Evolutionary conservation across 805 yeast species (phyloP), one percentile per base, ranked within the genome.

Genomic region (Kodamaea restingae): DNA sequence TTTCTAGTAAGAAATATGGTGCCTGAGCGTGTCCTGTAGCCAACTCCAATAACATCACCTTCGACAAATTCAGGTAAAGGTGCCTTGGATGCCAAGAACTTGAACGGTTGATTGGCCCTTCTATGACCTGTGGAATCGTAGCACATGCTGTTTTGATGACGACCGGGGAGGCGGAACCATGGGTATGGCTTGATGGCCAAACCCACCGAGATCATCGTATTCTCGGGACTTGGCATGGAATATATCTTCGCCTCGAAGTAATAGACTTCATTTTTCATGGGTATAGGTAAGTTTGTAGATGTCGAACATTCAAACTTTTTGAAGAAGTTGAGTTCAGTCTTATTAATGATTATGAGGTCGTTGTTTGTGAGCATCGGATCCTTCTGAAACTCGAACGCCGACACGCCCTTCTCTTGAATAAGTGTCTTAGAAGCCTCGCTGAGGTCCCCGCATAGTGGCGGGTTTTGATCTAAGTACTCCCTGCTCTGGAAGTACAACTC

Each of bases 1-100:
- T 93, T 93, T 48, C 96, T 75, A 0, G 98, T 93, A 70, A 90
- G 93, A 53, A 93, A 93, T 0, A 93, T 74, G 0, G 95, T 81
- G 2, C 97, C 95, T 12, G 86, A 71, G 32, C 88, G 70, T 2
- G 86, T 79, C 43, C 91, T 73, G 55, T 87, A 84, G 0, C 98
- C 98, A 20, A 91, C 77, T 2, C 98, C 98, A 10, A 93, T 73
- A 22, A 93, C 95, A 59, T 93, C 98, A 21, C 97, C 97, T 47
- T 84, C 80, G 25, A 77, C 73, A 34, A 81, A 61, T 17, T 59
- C 49, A 0, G 95, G 91, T 72, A 52, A 81, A 50, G 49, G 75
- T 44, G 55, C 73, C 18, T 32, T 25, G n/a, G 26, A 29, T 2
- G 26, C 38, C 52, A 41, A 58, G 50, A 57, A 54, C 4, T 61